Base-by-base conservation (phyloP, 2,329 filamentous ascomycete genomes). In the Leptographium radiaticola region DNA sequence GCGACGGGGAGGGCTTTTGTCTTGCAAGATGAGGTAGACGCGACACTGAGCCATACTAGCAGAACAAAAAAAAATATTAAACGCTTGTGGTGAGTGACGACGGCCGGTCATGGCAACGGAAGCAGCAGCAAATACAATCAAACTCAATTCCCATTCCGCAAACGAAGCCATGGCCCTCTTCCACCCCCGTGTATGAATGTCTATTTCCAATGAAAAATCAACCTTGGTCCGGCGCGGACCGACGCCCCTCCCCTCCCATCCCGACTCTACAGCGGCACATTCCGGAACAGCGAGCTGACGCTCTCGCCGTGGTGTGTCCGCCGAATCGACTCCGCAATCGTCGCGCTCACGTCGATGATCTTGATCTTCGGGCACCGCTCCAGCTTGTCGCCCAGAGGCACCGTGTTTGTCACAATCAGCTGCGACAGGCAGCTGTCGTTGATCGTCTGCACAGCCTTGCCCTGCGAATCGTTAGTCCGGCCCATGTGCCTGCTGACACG, bases 321-420 rank as follows among this genome's bases (percentile, higher is more conserved):
- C 53, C 81, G 74, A 60, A 84, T 85, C 13, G 82, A 82, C 68
- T 77, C 83, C n/a, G 81, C 83, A 55, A 87, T 72, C 39, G 89
- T 95, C 44, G 87, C 86, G 63, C 86, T 89, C 62, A 96, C 88
- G 69, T 96, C 90, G 66, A 96, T 95, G 54, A 90, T 90, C 69
- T 89, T 84, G 59, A 96, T 80, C 69, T 87, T 85, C 55, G 82
- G 77, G 70, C 90, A 94, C 44, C 64, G 62, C 52, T 83, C 79
- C 65, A 85, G 83, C 76, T 90, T 89, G 67, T 87, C 85, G 59
- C 81, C 79, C 57, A 89, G 79, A 1, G 86, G 86, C 13, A 91
- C 86, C 1, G 87, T 95, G 71, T 96, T 95, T 49, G 90, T 95
- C 39, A 95, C 89, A 15, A 96, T 89, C 40, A 96, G 73, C 62